Base-by-base conservation (phyloP, 768 basidiomycete genomes). In the Trametes sanguinea region DNA sequence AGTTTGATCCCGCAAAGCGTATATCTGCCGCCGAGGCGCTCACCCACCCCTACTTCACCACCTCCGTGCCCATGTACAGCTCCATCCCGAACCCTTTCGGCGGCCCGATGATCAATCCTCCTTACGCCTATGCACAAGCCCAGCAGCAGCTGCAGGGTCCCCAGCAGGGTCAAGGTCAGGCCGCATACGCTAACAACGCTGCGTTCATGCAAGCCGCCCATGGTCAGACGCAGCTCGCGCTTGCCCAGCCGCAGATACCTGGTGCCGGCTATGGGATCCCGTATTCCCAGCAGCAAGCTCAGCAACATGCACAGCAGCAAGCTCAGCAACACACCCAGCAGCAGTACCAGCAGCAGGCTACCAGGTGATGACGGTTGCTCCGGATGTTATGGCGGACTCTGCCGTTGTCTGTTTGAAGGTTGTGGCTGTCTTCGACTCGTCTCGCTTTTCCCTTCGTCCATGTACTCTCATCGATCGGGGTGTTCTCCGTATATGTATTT, bases 1-100 rank as follows among this genome's bases (percentile, higher is more conserved):
- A 98, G 70, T 99, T 98, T 71, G 97, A 98, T 71, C 97, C 97
- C 2, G 82, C 88, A 32, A 90, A 94, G 68, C 89, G 97, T 56
- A 86, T 95, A 48, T 91, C 94, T 11, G 96, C 96, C 29, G 87
- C 88, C 9, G 92, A 98, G 47, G 95, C 96, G 0, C 84, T 98
- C 58, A 85, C 83, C 7, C 97, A 99, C 69, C 92, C 94, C 0
- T 98, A 98, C 75, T 97, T 98, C 75, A 83, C 80, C 40, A 77
- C 83, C 5, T 64, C 54, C 30, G 67, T 79, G 2, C 78, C 82
- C 35, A 83, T 85, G 45, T 79, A 86, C 37, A 87, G 29, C 30
- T 8, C 88, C 82, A 79, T 85, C 4, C 88, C 89, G 3, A 87
- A 88, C 32, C 71, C 81, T 27, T 90, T 86, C 71, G 87, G 85